These are phyloP conservation scores for Geosiphon pyriformis DNA, from an alignment of 192 early-diverging fungal species.

Conservation along the genomic window DNA sequence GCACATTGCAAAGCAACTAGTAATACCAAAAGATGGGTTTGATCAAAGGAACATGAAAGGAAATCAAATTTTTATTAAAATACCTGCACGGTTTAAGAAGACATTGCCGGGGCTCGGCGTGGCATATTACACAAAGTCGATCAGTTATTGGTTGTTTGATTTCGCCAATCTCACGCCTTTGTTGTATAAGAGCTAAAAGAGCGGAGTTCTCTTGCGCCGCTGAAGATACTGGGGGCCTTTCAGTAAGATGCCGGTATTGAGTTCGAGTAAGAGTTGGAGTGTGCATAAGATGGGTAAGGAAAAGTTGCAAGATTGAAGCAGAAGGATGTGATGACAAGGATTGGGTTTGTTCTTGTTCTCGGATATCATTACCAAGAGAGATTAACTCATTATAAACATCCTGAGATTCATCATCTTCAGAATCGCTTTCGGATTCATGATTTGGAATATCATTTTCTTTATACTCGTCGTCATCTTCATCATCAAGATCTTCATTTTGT, in stretches of 20 bases:
- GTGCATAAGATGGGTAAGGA: slow-evolving; percentile 21
- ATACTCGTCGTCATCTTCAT: slow-evolving; percentile 21
- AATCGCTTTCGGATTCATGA: neutral
- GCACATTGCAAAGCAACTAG: neutral
- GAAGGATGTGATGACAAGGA: neutral
- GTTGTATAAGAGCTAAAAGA: slow-evolving; percentile 10
- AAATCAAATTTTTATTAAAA: neutral
- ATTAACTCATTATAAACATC: slow-evolving; percentile 6
- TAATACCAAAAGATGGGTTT: neutral
- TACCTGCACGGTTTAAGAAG: slow-evolving; percentile 22
- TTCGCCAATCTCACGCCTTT: slow-evolving; percentile 1
- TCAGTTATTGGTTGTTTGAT: slow-evolving; percentile 18
- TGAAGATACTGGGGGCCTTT: slow-evolving; percentile 2
- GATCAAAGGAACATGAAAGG: neutral
- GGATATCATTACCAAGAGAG: slow-evolving; percentile 18
- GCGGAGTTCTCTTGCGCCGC: slow-evolving; percentile 4
- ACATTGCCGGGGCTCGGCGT: slow-evolving; percentile 21
- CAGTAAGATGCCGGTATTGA: slow-evolving; percentile 15
- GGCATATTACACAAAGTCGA: slow-evolving; percentile 23
- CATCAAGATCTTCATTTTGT: slow-evolving; percentile 12
- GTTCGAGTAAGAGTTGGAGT: slow-evolving; percentile 15
- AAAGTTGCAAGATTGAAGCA: slow-evolving; percentile 7
- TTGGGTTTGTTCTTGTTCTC: slow-evolving; percentile 14
- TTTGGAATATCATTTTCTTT: neutral
- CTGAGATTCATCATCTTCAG: neutral